Conservation (phyloP, 2,329 filamentous ascomycete species). For the Lojkania enalia region DNA sequence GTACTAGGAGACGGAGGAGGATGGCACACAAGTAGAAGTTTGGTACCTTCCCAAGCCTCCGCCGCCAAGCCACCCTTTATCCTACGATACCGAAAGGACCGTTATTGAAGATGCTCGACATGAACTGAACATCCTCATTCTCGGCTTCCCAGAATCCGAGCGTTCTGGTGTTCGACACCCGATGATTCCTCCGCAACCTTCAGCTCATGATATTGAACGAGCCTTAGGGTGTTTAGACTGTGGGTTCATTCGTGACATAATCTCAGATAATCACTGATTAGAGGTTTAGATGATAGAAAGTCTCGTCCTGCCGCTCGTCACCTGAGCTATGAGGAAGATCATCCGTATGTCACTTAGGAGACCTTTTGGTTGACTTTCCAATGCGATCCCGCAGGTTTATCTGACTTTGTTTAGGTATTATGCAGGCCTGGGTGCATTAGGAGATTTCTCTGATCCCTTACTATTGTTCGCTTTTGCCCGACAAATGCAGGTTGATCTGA, state of each 20-base stretch:
- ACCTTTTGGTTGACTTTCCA: slow-evolving; percentile 13
- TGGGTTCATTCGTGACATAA: slow-evolving; percentile 13
- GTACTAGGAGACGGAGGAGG: slow-evolving; percentile 34
- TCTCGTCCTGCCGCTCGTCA: no score
- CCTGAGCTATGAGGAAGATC: slow-evolving; percentile 42
- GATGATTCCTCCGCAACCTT: slow-evolving; percentile 38
- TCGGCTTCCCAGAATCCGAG: slow-evolving; percentile 40
- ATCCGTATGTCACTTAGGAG: no score
- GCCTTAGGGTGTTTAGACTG: slow-evolving; percentile 43
- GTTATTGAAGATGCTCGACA: slow-evolving; percentile 61
- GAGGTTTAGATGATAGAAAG: slow-evolving; percentile 28
- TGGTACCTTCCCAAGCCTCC: slow-evolving; percentile 41
- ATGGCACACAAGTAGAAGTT: slow-evolving; percentile 24
- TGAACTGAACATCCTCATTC: slow-evolving; percentile 60
- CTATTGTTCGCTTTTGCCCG: slow-evolving; percentile 65
- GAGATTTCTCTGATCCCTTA: slow-evolving; percentile 65
- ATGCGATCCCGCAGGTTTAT: slow-evolving; percentile 4
- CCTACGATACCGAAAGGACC: slow-evolving; percentile 26
- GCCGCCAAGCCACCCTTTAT: slow-evolving; percentile 22
- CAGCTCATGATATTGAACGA: slow-evolving; percentile 45
- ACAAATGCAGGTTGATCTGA: slow-evolving; percentile 60
- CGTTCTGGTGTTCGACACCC: slow-evolving; percentile 34
- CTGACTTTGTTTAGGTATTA: slow-evolving; percentile 53
- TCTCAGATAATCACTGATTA: slow-evolving; percentile 14
- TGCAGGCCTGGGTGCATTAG: slow-evolving; percentile 63